Evolutionary conservation across 2,329 filamentous ascomycete genomes (phyloP), one percentile per base, ranked within the genome.

Genomic region (Phaeoacremonium minimum): DNA sequence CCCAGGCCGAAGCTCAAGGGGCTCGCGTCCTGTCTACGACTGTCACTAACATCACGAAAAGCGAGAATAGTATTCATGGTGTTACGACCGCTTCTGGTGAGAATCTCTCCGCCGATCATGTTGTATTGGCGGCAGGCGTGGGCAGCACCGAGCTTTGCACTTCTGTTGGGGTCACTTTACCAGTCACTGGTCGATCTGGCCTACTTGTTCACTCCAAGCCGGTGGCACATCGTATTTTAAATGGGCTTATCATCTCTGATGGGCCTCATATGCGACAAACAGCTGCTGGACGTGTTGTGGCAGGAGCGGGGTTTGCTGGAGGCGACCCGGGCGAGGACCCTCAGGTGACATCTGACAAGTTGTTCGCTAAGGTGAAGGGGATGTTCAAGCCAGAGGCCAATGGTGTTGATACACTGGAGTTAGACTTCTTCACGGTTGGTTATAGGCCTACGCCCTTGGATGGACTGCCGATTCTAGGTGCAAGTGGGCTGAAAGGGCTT

Each of bases 261-360:
- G 44, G 48, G 6, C 44, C 52, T 2, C 54, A 58, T 32, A 39
- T 57, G 42, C 48, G 54, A 13, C 55, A 57, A 46, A 57, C 51
- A 4, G 33, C 43, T 9, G 46, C 51, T 16, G 54, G 54, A 8
- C 48, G 51, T 16, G 38, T 57, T 29, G 38, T 49, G 5, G 38
- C 48, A 2, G 53, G 54, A 5, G 35, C 42, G 7, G 45, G 48
- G 32, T 51, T 50, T 36, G 37, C 46, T 12, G 40, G 40, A 13
- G 40, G 40, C 3, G 33, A 43, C 4, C 39, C 46, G 5, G 48
- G 47, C 13, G 49, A 46, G 14, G 42, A 50, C 18, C 49, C 52
- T 4, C 37, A 46, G 13, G 36, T 36, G 14, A 44, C 44, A 15
- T 53, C 53, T 6, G 45, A 47, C 0, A 36, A 41, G 33, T 40